Evolutionary conservation across 2,329 filamentous ascomycete genomes (phyloP), one percentile per base, ranked within the genome.

Genomic region (Magnaporthiopsis rhizophila): DNA sequence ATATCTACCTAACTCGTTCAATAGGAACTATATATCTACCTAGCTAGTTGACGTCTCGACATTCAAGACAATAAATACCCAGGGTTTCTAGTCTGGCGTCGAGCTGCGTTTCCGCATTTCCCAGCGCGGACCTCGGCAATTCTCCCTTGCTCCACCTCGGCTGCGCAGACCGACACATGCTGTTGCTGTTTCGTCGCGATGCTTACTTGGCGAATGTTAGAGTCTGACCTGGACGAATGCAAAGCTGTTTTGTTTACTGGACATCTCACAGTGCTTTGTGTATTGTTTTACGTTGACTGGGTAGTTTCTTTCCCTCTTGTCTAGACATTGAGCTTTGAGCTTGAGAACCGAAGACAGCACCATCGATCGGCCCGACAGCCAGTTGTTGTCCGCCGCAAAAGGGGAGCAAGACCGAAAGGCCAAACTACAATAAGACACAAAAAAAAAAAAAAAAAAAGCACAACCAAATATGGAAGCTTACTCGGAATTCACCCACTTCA

Each of bases 401-500:
- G 3, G 26, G 26, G 34, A 12, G 45, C 45, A 50, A 50, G 1
- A 15, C 45, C 21, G 8, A 50, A n/a, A n/a, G 45, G 3, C 11
- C 11, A 21, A 21, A 50, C 18, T n/a, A n/a, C 21, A 50, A 8
- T 0, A n/a, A 32, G n/a, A n/a, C 24, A 30, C 21, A 56, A 62
- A 34, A 59, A 45, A n/a, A 32, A 18, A n/a, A 24, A 30, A 18
- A 56, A 62, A 34, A 59, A 45, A 50, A 18, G 8, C 18, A 59
- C 28, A 38, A 34, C 1, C 34, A 38, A 34, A n/a, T 1, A 61
- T 18, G 32, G n/a, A 53, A 21, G 45, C 62, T 36, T 64, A 32
- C 32, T 15, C 28, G 45, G 50, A 57, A 26, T 62, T 45, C 36
- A 50, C 32, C 56, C 32, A 63, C 34, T 63, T 63, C 86, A 87